Evolutionary conservation across 2,329 filamentous ascomycete genomes (phyloP).

Genomic region (Trichocomaceae sp.): DNA sequence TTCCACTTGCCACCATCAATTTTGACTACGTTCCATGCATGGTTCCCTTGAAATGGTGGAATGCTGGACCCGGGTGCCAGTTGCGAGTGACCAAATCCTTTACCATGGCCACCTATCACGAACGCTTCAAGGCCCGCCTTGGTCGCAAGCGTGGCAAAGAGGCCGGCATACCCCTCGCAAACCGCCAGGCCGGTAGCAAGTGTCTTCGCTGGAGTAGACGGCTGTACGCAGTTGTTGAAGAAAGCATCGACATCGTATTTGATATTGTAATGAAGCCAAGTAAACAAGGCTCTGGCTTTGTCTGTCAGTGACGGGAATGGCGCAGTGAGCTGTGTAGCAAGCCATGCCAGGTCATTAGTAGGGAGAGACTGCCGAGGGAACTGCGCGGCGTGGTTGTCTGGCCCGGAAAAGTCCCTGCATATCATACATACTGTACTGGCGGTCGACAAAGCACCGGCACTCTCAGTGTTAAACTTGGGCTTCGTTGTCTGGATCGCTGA

Average conservation of each 20-base stretch:
- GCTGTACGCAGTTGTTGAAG: constrained; percentile 62
- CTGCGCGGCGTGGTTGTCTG: constrained; percentile 69
- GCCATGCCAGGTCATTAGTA: constrained; percentile 59
- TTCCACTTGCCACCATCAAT: constrained; percentile 89
- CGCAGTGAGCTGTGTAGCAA: constrained; percentile 70
- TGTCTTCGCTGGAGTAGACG: constrained; percentile 64
- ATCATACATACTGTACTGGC: constrained; percentile 55
- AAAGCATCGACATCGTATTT: constrained; percentile 75
- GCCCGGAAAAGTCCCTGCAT: constrained; percentile 80
- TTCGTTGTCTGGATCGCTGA: constrained; percentile 50
- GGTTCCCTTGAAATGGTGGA: constrained; percentile 59
- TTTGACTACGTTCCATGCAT: constrained; percentile 90
- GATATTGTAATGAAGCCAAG: constrained; percentile 93
- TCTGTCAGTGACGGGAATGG: constrained; percentile 78
- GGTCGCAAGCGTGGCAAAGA: constrained; percentile 71
- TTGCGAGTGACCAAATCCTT: constrained; percentile 68
- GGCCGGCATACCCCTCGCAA: constrained; percentile 81
- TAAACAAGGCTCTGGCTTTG: constrained; percentile 87
- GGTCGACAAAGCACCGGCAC: constrained; percentile 13
- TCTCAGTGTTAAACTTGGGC: constrained; percentile 30
- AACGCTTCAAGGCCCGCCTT: constrained; percentile 73
- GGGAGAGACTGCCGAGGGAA: constrained; percentile 69
- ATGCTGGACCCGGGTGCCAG: constrained; percentile 58
- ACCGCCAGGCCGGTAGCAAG: constrained; percentile 75
- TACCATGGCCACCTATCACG: constrained; percentile 72